These are phyloP conservation scores for Zygosaccharomyces pseudobailii DNA, from an alignment of 1,139 yeast species.

Conservation along the genomic window DNA sequence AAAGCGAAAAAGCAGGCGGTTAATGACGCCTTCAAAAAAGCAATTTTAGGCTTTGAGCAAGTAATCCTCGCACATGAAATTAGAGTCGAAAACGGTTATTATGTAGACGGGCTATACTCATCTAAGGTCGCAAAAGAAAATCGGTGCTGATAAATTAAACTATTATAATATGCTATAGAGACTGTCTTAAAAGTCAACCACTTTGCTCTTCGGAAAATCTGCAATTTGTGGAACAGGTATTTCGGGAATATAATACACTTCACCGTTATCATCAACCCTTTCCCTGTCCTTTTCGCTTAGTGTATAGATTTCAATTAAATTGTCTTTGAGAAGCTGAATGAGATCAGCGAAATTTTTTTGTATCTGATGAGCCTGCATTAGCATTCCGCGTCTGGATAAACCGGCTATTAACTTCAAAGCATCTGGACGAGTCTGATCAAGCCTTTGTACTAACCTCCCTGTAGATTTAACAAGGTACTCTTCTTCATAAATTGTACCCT, in stretches of 20 bases:
- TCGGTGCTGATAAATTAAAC: not conserved
- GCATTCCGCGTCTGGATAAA: constrained; percentile 63
- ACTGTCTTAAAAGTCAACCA: constrained; percentile 47
- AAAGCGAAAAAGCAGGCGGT: constrained; percentile 32
- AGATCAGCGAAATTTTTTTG: constrained; percentile 66
- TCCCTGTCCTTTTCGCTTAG: constrained; percentile 83
- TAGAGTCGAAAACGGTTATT: constrained; percentile 28
- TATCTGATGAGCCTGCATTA: constrained; percentile 77
- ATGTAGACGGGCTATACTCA: constrained; percentile 29
- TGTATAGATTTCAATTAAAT: constrained; percentile 68
- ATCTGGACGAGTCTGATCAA: constrained; percentile 70
- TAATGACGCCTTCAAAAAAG: constrained; percentile 29
- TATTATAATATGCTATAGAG: not conserved
- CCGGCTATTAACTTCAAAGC: constrained; percentile 71
- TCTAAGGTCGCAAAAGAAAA: constrained; percentile 13
- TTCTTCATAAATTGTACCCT: constrained; percentile 95
- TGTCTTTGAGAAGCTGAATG: constrained; percentile 48
- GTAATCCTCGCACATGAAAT: constrained; percentile 27
- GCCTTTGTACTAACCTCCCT: constrained; percentile 80
- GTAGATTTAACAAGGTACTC: constrained; percentile 86
- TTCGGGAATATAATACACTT: constrained; percentile 68
- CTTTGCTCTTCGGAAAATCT: constrained; percentile 53
- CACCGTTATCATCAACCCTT: constrained; percentile 84
- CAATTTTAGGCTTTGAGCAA: constrained; percentile 28
- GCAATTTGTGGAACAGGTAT: constrained; percentile 61